Base-by-base conservation (phyloP, 768 basidiomycete genomes). In the Boletellus ananiceps region DNA sequence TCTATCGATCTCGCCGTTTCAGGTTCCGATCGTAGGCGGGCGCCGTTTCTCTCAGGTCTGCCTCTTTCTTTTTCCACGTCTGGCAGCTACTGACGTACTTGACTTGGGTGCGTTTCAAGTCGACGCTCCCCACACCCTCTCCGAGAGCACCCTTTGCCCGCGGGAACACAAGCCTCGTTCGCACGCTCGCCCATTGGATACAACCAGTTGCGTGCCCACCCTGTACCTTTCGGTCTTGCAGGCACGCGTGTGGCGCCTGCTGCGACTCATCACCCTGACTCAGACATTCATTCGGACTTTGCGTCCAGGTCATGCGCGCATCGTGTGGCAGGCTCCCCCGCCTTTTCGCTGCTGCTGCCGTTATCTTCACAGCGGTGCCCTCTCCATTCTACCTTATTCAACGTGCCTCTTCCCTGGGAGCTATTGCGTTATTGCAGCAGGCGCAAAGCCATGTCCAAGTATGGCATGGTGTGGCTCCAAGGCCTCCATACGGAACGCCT, bases 141-240 rank as follows among this genome's bases (percentile, higher is more conserved):
- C 56, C 59, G 59, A 29, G 52, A 36, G 32, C 36, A 39, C 57
- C 59, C 53, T 61, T 43, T 50, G 50, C 58, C 61, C 58, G 61
- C 44, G 27, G 38, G 46, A 32, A 12, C 31, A 19, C 19, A 19
- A 19, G 34, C 40, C 52, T 42, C 37, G 43, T 35, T 56, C 40
- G 13, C 53, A 56, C 40, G 42, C 6, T 31, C 32, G 23, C 23
- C 18, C 27, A 14, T 51, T 56, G 47, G 23, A 19, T 3, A 1
- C 19, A 19, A 19, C 19, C 19, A 19, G 19, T 19, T 25, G 23
- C 23, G 34, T 47, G 16, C 14, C 33, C 39, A 25, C 40, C 37
- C 36, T 21, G 46, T 45, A 36, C 52, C 49, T 36, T 39, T 19
- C 19, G 19, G 19, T 19, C 19, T 19, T 19, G 19, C 19, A 19